A percentile compares a stretch with the other conserved stretches of the same genome.
phyloP scores from a whole-genome alignment of 441 rosid genomes.

The Raphanus hybrid region DNA sequence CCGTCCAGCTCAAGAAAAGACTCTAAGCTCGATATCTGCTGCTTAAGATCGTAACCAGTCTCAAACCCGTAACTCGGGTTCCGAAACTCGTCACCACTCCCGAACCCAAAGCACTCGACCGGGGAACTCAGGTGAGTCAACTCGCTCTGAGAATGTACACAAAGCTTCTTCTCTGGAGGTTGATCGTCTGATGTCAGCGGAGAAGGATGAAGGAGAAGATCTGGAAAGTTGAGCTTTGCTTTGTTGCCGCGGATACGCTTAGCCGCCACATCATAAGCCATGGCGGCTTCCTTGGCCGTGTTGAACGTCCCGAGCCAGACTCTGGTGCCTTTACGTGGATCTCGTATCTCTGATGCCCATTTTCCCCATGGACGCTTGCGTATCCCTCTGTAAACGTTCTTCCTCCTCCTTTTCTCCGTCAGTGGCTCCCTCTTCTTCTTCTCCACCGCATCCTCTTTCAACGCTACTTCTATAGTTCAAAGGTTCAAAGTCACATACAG shows the following conservation, averaged over 20 bases:
- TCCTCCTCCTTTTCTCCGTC: conserved; percentile 39
- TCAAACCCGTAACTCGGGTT: too few relatives aligned
- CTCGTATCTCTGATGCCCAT: conserved; percentile 95
- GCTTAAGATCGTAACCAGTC: conserved; percentile 47
- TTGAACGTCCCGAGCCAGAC: conserved; percentile 92
- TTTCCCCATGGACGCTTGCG: conserved; percentile 93
- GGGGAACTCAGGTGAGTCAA: conserved; percentile 36
- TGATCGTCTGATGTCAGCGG: conserved; percentile 11
- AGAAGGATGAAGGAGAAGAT: conserved; percentile 14
- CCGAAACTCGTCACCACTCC: conserved; percentile 25
- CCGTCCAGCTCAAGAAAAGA: conserved; percentile 61
- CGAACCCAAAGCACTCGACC: conserved; percentile 23
- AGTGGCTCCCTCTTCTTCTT: conserved; percentile 2
- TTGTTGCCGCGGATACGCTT: conserved; percentile 86
- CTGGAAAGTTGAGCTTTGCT: conserved; percentile 82
- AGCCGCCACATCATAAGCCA: conserved; percentile 83
- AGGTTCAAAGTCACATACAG: background rate
- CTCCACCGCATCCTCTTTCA: conserved; percentile 33
- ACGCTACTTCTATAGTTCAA: conserved; percentile 2
- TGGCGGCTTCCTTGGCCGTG: conserved; percentile 86
- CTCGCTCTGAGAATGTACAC: conserved; percentile 37
- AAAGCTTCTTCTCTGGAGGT: conserved; percentile 55
- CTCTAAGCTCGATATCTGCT: conserved; percentile 60
- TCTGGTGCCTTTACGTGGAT: conserved; percentile 72
- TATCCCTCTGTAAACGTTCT: conserved; percentile 81